A percentile compares a stretch with the other conserved stretches of the same genome.
phyloP scores from a whole-genome alignment of 495 filamentous ascomycete genomes.

The Penicillium crystallinum region DNA sequence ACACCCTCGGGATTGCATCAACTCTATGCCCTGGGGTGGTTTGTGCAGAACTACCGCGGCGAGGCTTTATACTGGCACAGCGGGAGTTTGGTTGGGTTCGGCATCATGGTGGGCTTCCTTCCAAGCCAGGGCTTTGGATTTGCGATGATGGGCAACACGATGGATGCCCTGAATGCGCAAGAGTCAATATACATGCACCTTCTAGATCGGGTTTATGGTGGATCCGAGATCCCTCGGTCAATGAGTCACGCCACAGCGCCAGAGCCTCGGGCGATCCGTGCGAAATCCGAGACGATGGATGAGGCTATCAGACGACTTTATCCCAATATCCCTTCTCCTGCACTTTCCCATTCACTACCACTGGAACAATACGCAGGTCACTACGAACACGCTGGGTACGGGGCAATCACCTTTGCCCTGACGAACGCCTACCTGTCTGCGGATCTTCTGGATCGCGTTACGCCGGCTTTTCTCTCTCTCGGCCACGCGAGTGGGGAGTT shows the following conservation, averaged over 20 bases:
- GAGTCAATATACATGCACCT: not conserved
- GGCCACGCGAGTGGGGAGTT: slow-evolving; percentile 5
- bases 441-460: not conserved
- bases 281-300: not conserved
- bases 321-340: slow-evolving; percentile 7
- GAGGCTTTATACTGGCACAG: slow-evolving; percentile 10
- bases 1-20: not conserved
- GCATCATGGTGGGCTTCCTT: slow-evolving; percentile 4
- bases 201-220: not conserved
- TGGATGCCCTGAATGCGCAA: not conserved
- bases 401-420: not conserved
- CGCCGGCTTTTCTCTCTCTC: not conserved
- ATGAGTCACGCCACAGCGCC: not conserved
- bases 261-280: not conserved
- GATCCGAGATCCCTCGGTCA: not conserved
- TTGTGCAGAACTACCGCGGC: slow-evolving; percentile 9
- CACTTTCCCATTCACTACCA: not conserved
- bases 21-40: slow-evolving; percentile 17
- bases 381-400: slow-evolving; percentile 10
- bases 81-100: slow-evolving; percentile 7
- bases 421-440: not conserved
- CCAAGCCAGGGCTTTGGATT: not conserved
- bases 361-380: slow-evolving; percentile 5
- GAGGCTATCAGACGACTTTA: slow-evolving; percentile 10
- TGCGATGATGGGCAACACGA: slow-evolving; percentile 8